phyloP scores from a whole-genome alignment of 106 monocot genomes.

The Dactylorhiza incarnata region DNA sequence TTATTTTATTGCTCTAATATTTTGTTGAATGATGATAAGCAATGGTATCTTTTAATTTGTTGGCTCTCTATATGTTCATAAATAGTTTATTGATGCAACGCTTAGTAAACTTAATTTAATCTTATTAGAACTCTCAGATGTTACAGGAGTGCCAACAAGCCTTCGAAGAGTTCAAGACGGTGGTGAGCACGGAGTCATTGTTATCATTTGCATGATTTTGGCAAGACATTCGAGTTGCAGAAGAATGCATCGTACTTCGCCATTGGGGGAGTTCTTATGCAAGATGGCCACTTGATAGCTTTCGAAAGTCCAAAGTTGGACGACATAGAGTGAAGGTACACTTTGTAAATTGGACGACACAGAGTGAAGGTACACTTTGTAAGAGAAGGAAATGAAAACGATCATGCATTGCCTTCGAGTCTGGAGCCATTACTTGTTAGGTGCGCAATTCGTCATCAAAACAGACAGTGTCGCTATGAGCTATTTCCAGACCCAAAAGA shows the following conservation, averaged over 20 bases:
- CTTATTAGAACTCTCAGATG: no score
- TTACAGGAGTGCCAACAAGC: not conserved
- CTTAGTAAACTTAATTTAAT: no score
- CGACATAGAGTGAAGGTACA: no score
- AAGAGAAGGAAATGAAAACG: not conserved
- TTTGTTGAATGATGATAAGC: no score
- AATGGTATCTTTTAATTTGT: no score
- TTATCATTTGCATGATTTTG: not conserved
- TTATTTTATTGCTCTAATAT: no score
- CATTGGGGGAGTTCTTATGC: not conserved
- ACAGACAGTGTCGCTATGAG: not conserved
- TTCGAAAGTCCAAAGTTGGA: not conserved
- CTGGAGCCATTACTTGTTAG: not conserved
- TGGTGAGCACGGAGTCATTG: not conserved
- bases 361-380: not conserved
- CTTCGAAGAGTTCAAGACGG: not conserved
- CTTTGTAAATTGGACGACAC: no score
- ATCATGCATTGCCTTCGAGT: not conserved
- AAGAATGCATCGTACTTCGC: not conserved
- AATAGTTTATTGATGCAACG: no score
- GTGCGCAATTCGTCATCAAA: not conserved
- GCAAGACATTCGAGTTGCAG: not conserved
- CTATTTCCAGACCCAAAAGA: not conserved
- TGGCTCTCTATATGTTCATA: no score
- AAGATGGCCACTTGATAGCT: not conserved